Evolutionary conservation across 495 filamentous ascomycete species (phyloP).

Genomic region (Tricharina praecox): DNA sequence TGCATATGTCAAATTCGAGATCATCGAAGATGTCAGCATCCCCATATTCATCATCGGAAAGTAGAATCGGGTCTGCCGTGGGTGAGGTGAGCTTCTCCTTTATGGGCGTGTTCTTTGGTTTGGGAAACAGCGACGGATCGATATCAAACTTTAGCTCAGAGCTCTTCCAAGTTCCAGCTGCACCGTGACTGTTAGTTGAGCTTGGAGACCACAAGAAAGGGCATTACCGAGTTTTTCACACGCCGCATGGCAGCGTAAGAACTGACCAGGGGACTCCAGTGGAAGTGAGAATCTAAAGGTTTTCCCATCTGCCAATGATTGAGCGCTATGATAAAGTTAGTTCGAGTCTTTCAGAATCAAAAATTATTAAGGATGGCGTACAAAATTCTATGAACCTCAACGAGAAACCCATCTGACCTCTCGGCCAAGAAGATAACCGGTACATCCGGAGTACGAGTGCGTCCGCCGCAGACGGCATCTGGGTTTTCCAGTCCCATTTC

Average conservation of each 20-base stretch:
- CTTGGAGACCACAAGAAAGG: not conserved
- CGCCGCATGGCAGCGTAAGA: constrained; percentile 54
- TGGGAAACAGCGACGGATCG: constrained; percentile 38
- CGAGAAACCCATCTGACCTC: constrained; percentile 51
- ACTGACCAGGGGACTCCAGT: constrained; percentile 39
- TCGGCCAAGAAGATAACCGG: constrained; percentile 51
- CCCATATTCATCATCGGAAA: constrained; percentile 7
- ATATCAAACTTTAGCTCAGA: constrained; percentile 47
- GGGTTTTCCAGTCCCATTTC: constrained; percentile 55
- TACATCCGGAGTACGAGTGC: no score
- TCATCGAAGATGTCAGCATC: constrained; percentile 11
- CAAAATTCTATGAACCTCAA: constrained; percentile 62
- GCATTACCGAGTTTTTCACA: constrained; percentile 69
- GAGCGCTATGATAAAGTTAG: constrained; percentile 35
- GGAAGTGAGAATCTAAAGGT: constrained; percentile 45
- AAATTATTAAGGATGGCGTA: no score
- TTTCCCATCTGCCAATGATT: constrained; percentile 44
- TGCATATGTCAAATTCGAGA: constrained; percentile 22
- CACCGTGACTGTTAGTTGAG: constrained; percentile 6
- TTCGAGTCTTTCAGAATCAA: not conserved
- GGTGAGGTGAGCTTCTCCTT: no score
- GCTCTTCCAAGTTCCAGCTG: constrained; percentile 57
- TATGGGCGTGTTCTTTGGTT: no score
- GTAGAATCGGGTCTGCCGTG: no score
- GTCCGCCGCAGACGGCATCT: no score